Evolutionary conservation across 257 asterid species (phyloP).

Genomic region (Lithospermum erythrorhizon): DNA sequence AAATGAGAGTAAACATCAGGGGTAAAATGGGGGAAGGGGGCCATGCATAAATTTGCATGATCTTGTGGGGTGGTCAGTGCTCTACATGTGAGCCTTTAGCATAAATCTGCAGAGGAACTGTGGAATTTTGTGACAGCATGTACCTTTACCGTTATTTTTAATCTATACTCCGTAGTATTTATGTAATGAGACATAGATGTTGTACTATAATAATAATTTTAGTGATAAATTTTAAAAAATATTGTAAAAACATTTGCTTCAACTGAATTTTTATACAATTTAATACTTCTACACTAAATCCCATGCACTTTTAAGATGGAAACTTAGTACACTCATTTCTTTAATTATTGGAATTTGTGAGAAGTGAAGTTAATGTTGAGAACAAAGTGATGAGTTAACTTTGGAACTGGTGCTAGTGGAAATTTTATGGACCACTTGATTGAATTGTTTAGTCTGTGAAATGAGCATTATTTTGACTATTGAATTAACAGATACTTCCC

Average conservation of each 20-base stretch:
- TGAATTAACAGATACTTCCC: too few species aligned
- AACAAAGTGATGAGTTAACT: background rate
- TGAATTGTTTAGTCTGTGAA: too few species aligned
- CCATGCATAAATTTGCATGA: conserved; percentile 7
- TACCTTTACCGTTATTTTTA: conserved; percentile 15
- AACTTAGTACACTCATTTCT: background rate
- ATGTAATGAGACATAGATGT: background rate
- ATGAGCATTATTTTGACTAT: too few species aligned
- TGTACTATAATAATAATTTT: background rate
- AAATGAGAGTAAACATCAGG: conserved; percentile 3
- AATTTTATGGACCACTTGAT: too few species aligned
- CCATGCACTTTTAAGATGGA: background rate
- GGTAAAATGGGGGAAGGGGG: conserved; percentile 4
- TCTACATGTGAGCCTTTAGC: conserved; percentile 24
- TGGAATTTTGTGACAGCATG: conserved; percentile 20
- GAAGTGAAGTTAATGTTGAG: background rate
- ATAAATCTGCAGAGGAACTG: conserved; percentile 16
- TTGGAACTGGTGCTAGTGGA: background rate
- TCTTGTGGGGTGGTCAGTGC: conserved; percentile 16
- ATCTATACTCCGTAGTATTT: background rate
- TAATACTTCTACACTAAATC: background rate
- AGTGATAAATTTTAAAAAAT: too few species aligned
- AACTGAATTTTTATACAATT: too few species aligned
- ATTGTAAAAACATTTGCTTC: background rate
- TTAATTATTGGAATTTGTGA: background rate